These are phyloP conservation scores for Lagenidium giganteum DNA, from an alignment of 352 stramenopile species.

Conservation along the genomic window DNA sequence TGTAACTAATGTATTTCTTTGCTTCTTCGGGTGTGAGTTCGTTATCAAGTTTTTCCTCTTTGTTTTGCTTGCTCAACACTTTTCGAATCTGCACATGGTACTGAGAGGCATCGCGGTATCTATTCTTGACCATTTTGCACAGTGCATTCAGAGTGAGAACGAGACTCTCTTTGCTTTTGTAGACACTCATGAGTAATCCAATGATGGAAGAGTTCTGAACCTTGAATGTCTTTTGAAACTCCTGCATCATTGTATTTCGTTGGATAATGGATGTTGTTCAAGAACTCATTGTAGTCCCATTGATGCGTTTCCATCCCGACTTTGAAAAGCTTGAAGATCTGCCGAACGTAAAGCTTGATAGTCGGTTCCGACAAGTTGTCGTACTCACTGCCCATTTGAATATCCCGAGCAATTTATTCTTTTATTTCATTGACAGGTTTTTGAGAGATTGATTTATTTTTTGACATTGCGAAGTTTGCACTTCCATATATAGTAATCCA, in stretches of 20 bases:
- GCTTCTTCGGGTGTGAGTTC: constrained; percentile 15
- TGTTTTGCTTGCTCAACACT: constrained; percentile 19
- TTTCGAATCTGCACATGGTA: constrained; percentile 16
- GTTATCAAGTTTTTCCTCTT: constrained; percentile 15
- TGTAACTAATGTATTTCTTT: constrained; percentile 13
- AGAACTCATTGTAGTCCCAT: constrained; percentile 9
- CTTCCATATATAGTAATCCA: constrained; percentile 11
- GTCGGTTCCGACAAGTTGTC: constrained; percentile 1
- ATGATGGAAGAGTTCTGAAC: constrained; percentile 13
- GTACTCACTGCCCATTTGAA: constrained; percentile 1
- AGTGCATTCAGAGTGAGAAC: constrained; percentile 12
- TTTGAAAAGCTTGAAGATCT: constrained; percentile 11
- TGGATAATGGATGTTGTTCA: constrained; percentile 7
- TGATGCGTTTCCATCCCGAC: background rate
- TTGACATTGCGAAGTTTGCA: constrained; percentile 6
- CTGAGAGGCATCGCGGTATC: constrained; percentile 8
- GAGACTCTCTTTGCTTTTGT: constrained; percentile 14
- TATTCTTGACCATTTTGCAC: constrained; percentile 11
- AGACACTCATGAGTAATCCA: constrained; percentile 7
- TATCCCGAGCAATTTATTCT: constrained; percentile 1
- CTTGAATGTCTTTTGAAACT: constrained; percentile 12
- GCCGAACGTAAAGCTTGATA: constrained; percentile 4
- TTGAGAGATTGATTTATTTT: constrained; percentile 8
- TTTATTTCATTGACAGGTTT: too few relatives aligned
- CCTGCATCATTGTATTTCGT: constrained; percentile 5